Evolutionary conservation across 2,329 filamentous ascomycete species (phyloP), one percentile per base, ranked within the genome.

Genomic region (Epichloe scottii): DNA sequence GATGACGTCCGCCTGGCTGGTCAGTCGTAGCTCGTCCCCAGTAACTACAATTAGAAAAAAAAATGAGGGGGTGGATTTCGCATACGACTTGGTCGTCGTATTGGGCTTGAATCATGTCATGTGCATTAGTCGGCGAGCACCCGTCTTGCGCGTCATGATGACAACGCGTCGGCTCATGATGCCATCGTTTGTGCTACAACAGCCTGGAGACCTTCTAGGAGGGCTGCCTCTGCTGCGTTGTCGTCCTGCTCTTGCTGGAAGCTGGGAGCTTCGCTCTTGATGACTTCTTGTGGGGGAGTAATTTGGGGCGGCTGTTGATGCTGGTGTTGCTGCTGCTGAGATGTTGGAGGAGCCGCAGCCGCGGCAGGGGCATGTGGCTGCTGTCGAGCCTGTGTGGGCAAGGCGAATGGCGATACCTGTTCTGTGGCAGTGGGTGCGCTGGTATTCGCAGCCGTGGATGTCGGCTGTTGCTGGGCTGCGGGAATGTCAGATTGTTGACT

Each of bases 121-220:
- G 39, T 21, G 39, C 8, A 41, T 19, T 11, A 10, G n/a, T 11
- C n/a, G 4, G 39, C 11, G 19, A 41, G 39, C 39, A 41, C 39
- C 39, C 39, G 26, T 26, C 21, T 39, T 10, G n/a, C 34, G 34
- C 23, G 19, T 17, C 39, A 14, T 7, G 34, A 38, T 33, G 15
- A 33, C 30, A 26, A 26, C 15, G 17, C 17, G 40, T 21, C 26
- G 14, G 19, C 23, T 42, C 39, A 54, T 53, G 55, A 60, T 39
- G 54, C 51, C 19, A 59, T 37, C 6, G 54, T 58, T 38, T 59
- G 58, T 48, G 65, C 65, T 40, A 68, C 62, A 7, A 60, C 66
- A 8, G 63, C 65, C 48, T 68, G 66, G 1, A 68, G 59, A 5
- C 65, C 63, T 51, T 68, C 63, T 6, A 68, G 50, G 15, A 68